phyloP scores from a whole-genome alignment of 148 eudicot species.

The Gaultheria prostrata region DNA sequence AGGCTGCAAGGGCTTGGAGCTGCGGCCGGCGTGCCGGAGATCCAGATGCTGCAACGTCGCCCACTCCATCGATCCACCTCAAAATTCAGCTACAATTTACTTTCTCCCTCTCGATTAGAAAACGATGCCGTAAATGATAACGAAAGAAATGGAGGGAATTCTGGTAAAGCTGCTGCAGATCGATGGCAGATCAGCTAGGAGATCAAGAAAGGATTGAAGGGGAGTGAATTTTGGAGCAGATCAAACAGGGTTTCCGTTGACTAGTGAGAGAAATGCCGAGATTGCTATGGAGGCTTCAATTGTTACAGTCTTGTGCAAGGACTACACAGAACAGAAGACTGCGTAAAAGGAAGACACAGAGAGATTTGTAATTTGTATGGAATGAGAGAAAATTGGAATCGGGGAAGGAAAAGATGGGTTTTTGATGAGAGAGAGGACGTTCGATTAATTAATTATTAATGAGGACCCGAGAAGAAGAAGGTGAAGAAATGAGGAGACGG shows the following conservation, averaged over 20 bases:
- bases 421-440: not conserved
- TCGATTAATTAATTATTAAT: not conserved
- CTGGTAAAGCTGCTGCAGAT: slow-evolving; percentile 12
- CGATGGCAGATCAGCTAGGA: not conserved
- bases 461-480: not conserved
- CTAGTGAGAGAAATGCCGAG: not conserved
- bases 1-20: slow-evolving; percentile 81
- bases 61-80: slow-evolving; percentile 80
- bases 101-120: not conserved
- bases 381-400: not conserved
- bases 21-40: slow-evolving; percentile 93
- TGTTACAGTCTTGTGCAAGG: not conserved
- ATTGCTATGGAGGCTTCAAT: not conserved
- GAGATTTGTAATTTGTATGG: not conserved
- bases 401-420: not conserved
- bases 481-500: not conserved
- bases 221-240: not conserved
- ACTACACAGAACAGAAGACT: slow-evolving; percentile 1
- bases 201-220: slow-evolving; percentile 9
- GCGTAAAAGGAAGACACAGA: not conserved
- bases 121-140: not conserved
- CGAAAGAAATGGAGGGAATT: not conserved
- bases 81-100: slow-evolving; percentile 8
- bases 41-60: slow-evolving; percentile 83
- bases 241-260: slow-evolving; percentile 4